Conservation (phyloP, 768 basidiomycete species). For the Tremella mesenterica region DNA sequence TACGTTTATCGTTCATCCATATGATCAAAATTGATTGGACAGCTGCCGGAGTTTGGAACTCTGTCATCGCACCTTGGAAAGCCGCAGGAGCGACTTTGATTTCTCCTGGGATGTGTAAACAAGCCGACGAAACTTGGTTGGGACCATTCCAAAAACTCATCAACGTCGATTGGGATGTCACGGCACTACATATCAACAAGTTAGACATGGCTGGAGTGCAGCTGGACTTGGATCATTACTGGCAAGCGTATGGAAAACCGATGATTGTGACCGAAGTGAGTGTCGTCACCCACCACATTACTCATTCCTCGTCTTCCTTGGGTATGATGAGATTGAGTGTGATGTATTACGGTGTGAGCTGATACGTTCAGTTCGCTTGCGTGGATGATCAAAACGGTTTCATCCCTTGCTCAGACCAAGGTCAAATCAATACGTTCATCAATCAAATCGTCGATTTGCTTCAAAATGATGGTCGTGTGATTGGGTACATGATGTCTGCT, state of each 20-base stretch:
- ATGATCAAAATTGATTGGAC: not conserved
- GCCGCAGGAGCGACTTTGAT: slow-evolving; percentile 34
- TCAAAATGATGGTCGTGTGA: slow-evolving; percentile 36
- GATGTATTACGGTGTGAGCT: not conserved
- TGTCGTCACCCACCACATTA: not conserved
- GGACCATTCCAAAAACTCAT: slow-evolving; percentile 36
- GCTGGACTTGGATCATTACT: slow-evolving; percentile 37
- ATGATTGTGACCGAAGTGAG: slow-evolving; percentile 40
- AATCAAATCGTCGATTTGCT: slow-evolving; percentile 42
- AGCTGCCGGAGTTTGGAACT: slow-evolving; percentile 38
- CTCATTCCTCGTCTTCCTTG: not conserved
- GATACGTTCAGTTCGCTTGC: slow-evolving; percentile 33
- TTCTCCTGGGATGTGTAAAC: slow-evolving; percentile 44
- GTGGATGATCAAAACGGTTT: slow-evolving; percentile 39
- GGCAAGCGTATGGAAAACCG: slow-evolving; percentile 37
- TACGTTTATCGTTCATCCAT: not conserved
- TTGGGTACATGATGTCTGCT: slow-evolving; percentile 43
- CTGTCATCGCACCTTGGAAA: slow-evolving; percentile 33
- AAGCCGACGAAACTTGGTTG: slow-evolving; percentile 42
- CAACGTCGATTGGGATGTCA: slow-evolving; percentile 28
- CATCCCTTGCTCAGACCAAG: slow-evolving; percentile 42
- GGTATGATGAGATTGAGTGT: not conserved
- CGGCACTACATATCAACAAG: slow-evolving; percentile 44
- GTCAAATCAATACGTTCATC: slow-evolving; percentile 43
- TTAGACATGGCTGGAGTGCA: slow-evolving; percentile 39